A percentile compares a stretch with the other conserved stretches of the same genome.
Evolutionary conservation across 1,284 basidiomycete species (phyloP).

Genomic region (Jaminaea rosea): DNA sequence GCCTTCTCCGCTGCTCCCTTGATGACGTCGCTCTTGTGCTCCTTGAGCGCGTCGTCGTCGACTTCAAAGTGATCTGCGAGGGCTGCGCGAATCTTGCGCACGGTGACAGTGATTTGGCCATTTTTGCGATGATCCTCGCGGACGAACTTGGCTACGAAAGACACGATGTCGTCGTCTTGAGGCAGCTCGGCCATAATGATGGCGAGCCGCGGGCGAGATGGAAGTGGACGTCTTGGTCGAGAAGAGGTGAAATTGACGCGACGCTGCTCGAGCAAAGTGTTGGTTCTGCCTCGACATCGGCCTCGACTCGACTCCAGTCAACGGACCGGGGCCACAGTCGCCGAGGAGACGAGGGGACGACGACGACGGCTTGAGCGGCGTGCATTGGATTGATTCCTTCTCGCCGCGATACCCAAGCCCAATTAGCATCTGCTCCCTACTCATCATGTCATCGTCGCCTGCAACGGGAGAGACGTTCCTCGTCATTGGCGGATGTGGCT

Average conservation of each 20-base stretch:
- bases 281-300: too few relatives aligned
- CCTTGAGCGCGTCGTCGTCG: background rate
- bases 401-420: too few relatives aligned
- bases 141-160: background rate
- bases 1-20: background rate
- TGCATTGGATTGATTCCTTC: too few relatives aligned
- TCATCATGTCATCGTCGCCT: constrained; percentile 31
- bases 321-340: too few relatives aligned
- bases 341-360: too few relatives aligned
- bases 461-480: constrained; percentile 41
- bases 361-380: too few relatives aligned
- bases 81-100: background rate
- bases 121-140: background rate
- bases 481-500: constrained; percentile 43
- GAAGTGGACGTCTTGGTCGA: too few relatives aligned
- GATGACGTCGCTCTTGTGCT: background rate
- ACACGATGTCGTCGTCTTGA: background rate
- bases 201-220: too few relatives aligned
- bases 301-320: too few relatives aligned
- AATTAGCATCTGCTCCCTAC: too few relatives aligned
- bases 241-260: too few relatives aligned
- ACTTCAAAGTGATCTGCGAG: background rate
- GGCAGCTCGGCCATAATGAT: background rate
- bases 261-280: too few relatives aligned
- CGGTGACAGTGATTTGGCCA: background rate